Percentiles rank a stretch among this genome's conserved stretches.
These are phyloP conservation scores for Coccomyxa sp. DNA, from an alignment of 139 green algal genomes.

Conservation along the genomic window DNA sequence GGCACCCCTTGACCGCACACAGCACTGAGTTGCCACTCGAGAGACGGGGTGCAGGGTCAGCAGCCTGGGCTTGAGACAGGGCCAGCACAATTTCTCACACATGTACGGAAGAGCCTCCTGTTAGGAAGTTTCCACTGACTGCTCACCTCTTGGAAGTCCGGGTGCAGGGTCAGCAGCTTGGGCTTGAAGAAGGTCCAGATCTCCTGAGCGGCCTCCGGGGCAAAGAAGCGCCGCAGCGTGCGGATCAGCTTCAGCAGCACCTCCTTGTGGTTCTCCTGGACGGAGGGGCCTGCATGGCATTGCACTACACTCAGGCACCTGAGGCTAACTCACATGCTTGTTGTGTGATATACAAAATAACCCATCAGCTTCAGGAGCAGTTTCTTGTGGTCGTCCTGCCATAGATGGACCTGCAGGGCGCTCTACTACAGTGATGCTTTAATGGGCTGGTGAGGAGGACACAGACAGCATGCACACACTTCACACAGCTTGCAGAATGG, in stretches of 20 bases:
- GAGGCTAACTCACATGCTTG: neutral
- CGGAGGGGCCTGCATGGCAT: slow-evolving; percentile 39
- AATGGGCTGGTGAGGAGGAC: neutral
- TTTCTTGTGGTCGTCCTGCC: neutral
- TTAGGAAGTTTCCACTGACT: no score
- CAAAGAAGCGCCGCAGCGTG: slow-evolving; percentile 41
- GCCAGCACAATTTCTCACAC: no score
- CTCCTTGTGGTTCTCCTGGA: slow-evolving; percentile 30
- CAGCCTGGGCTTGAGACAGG: slow-evolving; percentile 17
- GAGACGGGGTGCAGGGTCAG: slow-evolving; percentile 12
- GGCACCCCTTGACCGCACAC: neutral
- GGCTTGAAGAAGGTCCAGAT: slow-evolving; percentile 36
- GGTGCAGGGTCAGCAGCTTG: slow-evolving; percentile 15
- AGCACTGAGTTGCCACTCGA: slow-evolving; percentile 24
- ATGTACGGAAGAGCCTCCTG: no score
- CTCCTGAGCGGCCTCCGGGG: slow-evolving; percentile 17
- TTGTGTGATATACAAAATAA: neutral
- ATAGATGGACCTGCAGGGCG: neutral
- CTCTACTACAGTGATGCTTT: neutral
- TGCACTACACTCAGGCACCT: neutral
- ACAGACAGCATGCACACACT: no score
- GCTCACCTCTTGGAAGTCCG: no score
- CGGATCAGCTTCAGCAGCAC: slow-evolving; percentile 32
- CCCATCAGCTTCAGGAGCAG: no score
- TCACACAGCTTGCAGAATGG: no score